Base-by-base conservation (phyloP, 495 filamentous ascomycete species). In the Bathelium albidoporum region DNA sequence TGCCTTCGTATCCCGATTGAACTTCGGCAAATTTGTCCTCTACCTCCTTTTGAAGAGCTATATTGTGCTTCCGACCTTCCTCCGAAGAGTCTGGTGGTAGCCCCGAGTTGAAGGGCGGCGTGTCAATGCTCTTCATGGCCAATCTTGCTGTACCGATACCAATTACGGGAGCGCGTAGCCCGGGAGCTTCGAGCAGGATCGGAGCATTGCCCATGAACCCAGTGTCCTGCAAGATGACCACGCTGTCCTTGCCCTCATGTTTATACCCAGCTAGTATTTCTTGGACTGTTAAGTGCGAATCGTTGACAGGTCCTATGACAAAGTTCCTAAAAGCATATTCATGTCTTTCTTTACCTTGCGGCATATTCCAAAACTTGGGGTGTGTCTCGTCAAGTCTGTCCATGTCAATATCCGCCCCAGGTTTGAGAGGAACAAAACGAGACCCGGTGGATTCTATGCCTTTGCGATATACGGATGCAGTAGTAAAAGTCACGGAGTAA, bases 311-410 rank as follows among this genome's bases (percentile, higher is more conserved):
- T 26, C 49, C 49, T 55, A 55, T 55, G 20, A 55, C 49, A 55
- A 55, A 55, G 20, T 4, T 55, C 1, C 24, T 0, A 2, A 55
- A 55, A 0, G 49, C 49, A 29, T 55, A 55, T 24, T 55, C 49
- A 55, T 55, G 49, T 55, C 49, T 55, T 20, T 55, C 49, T 55
- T 55, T 55, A 0, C 49, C 49, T 20, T 55, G 49, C 9, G 49
- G 49, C 49, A 55, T 55, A 24, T 55, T 55, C 49, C 49, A 55
- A 16, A 55, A 55, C 2, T 55, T 24, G 20, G 49, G 49, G 16
- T 55, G 49, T 29, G 49, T 55, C 29, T 55, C 49, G 16, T 55
- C 49, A 55, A 55, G 49, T 11, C 24, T 0, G 24, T 55, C 49
- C 49, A 55, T 55, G 49, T 55, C 49, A 9, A 55, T 28, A 24